Evolutionary conservation across 331 rosid genomes (phyloP).

Genomic region (Dryas integrifolia): DNA sequence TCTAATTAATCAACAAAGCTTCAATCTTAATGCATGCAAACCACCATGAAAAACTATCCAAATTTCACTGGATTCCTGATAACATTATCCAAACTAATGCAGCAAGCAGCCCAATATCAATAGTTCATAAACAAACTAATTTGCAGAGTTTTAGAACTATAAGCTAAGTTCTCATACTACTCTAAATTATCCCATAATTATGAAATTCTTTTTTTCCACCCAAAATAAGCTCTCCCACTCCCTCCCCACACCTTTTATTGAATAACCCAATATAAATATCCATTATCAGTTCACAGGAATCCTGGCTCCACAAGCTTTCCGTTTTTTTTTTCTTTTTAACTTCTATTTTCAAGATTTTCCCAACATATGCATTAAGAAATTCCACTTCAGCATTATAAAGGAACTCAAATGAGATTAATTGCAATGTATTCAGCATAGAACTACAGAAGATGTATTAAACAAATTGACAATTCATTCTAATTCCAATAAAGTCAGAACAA

Average conservation of each 20-base stretch:
- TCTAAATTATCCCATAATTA: not conserved
- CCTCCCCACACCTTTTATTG: too few species aligned
- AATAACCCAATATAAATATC: not conserved
- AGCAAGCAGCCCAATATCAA: not conserved
- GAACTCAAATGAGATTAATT: not conserved
- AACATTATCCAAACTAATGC: not conserved
- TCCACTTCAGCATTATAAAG: not conserved
- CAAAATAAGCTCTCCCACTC: not conserved
- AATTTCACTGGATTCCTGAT: not conserved
- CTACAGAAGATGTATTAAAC: not conserved
- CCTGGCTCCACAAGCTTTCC: not conserved
- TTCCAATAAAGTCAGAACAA: not conserved
- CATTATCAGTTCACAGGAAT: not conserved
- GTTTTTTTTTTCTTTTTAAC: too few species aligned
- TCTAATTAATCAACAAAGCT: not conserved
- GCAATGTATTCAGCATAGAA: too few species aligned
- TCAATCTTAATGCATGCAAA: constrained; percentile 3
- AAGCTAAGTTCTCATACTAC: not conserved
- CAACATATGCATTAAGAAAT: too few species aligned
- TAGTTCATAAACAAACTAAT: not conserved
- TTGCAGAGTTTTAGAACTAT: not conserved
- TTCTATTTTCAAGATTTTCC: too few species aligned
- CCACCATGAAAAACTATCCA: not conserved
- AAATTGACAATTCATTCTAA: not conserved
- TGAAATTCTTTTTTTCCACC: not conserved